phyloP scores from a whole-genome alignment of 2,329 filamentous ascomycete genomes.

The Cladosporium phlei region DNA sequence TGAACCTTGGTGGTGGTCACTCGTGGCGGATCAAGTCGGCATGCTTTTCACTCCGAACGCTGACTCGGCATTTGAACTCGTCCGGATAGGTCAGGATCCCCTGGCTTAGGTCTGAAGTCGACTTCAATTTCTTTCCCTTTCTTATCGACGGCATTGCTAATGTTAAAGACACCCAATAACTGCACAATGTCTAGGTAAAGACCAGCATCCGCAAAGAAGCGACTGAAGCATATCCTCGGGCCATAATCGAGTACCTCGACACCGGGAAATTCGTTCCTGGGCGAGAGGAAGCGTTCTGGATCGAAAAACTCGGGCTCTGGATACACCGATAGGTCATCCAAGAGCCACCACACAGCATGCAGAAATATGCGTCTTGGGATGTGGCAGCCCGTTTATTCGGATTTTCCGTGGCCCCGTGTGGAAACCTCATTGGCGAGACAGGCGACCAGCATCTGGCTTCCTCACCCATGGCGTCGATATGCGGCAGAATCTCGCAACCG shows the following conservation, averaged over 20 bases:
- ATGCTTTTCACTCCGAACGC: not conserved
- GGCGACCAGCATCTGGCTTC: constrained; percentile 30
- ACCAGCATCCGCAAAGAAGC: constrained; percentile 34
- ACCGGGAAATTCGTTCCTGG: constrained; percentile 35
- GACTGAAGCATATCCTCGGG: constrained; percentile 53
- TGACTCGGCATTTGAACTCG: constrained; percentile 22
- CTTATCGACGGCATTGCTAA: constrained; percentile 34
- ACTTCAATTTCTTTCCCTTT: constrained; percentile 37
- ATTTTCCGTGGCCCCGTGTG: constrained; percentile 16
- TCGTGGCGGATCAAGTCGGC: not conserved
- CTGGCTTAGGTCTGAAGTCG: constrained; percentile 32
- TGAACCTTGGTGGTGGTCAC: too few species aligned
- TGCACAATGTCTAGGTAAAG: constrained; percentile 41
- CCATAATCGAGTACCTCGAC: constrained; percentile 54
- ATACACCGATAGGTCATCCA: constrained; percentile 33
- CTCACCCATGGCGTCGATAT: constrained; percentile 18
- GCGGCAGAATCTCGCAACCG: constrained; percentile 19
- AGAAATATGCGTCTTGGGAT: constrained; percentile 30
- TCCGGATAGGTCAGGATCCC: constrained; percentile 38
- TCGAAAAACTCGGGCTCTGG: constrained; percentile 28
- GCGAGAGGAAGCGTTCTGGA: constrained; percentile 35
- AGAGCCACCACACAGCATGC: constrained; percentile 34
- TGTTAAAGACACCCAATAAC: constrained; percentile 44
- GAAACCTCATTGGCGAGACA: constrained; percentile 20
- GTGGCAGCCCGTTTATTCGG: constrained; percentile 22